Evolutionary conservation across 345 rosid genomes (phyloP).

Genomic region (Populus tremula): DNA sequence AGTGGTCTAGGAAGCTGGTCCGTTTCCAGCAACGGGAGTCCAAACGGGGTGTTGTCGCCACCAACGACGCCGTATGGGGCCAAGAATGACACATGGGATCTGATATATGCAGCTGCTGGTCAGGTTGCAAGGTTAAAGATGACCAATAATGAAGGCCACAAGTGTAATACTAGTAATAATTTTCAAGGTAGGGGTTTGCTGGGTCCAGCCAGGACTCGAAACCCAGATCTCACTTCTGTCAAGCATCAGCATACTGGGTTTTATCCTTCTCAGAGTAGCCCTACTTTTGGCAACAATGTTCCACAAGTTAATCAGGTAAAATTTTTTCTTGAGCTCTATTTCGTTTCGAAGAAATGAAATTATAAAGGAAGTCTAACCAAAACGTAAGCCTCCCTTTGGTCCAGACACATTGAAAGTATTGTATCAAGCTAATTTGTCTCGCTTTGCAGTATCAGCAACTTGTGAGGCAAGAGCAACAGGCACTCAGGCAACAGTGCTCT

Average conservation of each 20-base stretch:
- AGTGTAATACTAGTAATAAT: not conserved
- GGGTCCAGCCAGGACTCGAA: slow-evolving; percentile 6
- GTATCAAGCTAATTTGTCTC: not conserved
- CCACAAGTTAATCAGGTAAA: slow-evolving; percentile 25
- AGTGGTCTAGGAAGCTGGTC: slow-evolving; percentile 26
- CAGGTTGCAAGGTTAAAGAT: slow-evolving; percentile 23
- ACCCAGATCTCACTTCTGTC: slow-evolving; percentile 4
- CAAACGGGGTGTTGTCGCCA: slow-evolving; percentile 24
- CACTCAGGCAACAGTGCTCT: slow-evolving; percentile 21
- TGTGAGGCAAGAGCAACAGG: slow-evolving; percentile 12
- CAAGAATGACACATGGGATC: slow-evolving; percentile 23
- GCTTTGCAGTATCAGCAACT: slow-evolving; percentile 8
- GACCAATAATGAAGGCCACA: slow-evolving; percentile 3
- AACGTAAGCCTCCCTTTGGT: not conserved
- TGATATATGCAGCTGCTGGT: slow-evolving; percentile 25
- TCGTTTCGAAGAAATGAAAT: not conserved
- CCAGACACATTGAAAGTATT: not conserved
- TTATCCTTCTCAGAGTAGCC: slow-evolving; percentile 8
- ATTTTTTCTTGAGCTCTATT: not conserved
- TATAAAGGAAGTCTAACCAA: too few species aligned
- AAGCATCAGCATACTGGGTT: slow-evolving; percentile 22
- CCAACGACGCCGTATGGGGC: slow-evolving; percentile 23
- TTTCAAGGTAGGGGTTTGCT: not conserved
- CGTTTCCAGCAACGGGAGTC: slow-evolving; percentile 27
- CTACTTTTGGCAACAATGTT: not conserved